Conservation (phyloP, 2,329 filamentous ascomycete species). For the Penicillium oxalicum region DNA sequence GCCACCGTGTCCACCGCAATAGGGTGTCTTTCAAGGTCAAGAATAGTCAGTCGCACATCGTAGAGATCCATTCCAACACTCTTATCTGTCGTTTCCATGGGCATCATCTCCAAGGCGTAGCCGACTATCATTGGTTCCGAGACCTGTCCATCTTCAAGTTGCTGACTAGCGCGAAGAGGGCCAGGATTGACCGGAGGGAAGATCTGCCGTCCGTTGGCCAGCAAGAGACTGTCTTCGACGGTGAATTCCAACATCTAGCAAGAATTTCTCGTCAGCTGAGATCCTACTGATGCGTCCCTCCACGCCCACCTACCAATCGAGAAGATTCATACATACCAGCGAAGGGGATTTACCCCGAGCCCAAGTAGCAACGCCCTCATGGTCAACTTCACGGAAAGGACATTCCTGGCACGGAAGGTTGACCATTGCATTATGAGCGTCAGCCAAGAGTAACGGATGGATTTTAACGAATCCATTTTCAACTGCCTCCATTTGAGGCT, state of each 20-base stretch:
- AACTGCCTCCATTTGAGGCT: conserved; percentile 19
- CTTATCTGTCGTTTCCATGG: conserved; percentile 25
- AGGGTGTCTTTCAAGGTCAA: conserved; percentile 39
- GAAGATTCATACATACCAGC: conserved; percentile 26
- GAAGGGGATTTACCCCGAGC: conserved; percentile 31
- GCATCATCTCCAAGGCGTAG: conserved; percentile 39
- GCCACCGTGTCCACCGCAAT: conserved; percentile 41
- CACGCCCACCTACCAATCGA: not conserved
- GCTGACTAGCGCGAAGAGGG: conserved; percentile 31
- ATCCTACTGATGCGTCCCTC: not conserved
- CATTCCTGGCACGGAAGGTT: conserved; percentile 35
- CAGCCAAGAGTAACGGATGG: conserved; percentile 21
- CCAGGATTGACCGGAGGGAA: conserved; percentile 33
- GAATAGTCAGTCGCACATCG: conserved; percentile 41
- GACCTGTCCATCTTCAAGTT: conserved; percentile 32
- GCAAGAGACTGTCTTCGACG: conserved; percentile 29
- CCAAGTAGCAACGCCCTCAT: conserved; percentile 28
- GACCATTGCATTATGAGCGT: conserved; percentile 25
- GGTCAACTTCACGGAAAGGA: conserved; percentile 30
- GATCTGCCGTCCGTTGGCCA: conserved; percentile 36
- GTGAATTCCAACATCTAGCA: conserved; percentile 33
- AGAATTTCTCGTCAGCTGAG: not conserved
- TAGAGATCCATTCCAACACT: conserved; percentile 31
- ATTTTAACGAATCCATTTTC: conserved; percentile 21
- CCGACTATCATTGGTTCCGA: conserved; percentile 36